Base-by-base conservation (phyloP, 331 rosid species). In the Spiraea crenata region DNA sequence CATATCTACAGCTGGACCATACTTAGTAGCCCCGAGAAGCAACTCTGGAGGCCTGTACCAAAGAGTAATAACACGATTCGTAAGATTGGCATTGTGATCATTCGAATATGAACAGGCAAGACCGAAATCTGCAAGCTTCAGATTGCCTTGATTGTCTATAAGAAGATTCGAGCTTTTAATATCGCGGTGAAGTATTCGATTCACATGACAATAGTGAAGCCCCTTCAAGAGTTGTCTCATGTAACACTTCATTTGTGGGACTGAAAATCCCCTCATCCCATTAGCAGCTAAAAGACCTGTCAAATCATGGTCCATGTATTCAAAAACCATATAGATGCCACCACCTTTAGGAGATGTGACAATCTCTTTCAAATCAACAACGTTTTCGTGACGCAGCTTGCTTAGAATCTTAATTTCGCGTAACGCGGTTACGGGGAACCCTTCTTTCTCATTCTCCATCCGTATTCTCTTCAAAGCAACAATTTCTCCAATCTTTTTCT, bases 11-110 rank as follows among this genome's bases (percentile, higher is more conserved):
- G 99, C 97, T 34, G 97, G 97, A 62, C 99, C 99, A 57, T 93
- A 93, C 78, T 83, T 91, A 57, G 99, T 93, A 54, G 97, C 78
- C 77, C 99, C 97, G 48, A 93, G 87, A 56, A 93, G 88, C 85
- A 93, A 84, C 75, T 93, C 99, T 6, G 99, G 99, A 55, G 99
- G 99, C 84, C 99, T 93, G 77, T 93, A 93, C 97, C 99, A 93
- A 70, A 93, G 87, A 41, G 99, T 93, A 71, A 93, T 91, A 55
- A 93, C 99, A 46, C 99, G 96, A 83, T 93, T 93, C 34, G 99
- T 93, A 79, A 91, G 95, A 85, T 91, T 90, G 67, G 96, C 99
- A 77, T 89, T 93, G 81, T 89, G 92, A 72, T 93, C 97, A 66
- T 88, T 90, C 56, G 97, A 91, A 84, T 87, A 89, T 41, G 99